A percentile compares a stretch with the other conserved stretches of the same genome.
These are phyloP conservation scores for Aureobasidium mangrovei DNA, from an alignment of 2,329 filamentous ascomycete genomes.

Conservation along the genomic window DNA sequence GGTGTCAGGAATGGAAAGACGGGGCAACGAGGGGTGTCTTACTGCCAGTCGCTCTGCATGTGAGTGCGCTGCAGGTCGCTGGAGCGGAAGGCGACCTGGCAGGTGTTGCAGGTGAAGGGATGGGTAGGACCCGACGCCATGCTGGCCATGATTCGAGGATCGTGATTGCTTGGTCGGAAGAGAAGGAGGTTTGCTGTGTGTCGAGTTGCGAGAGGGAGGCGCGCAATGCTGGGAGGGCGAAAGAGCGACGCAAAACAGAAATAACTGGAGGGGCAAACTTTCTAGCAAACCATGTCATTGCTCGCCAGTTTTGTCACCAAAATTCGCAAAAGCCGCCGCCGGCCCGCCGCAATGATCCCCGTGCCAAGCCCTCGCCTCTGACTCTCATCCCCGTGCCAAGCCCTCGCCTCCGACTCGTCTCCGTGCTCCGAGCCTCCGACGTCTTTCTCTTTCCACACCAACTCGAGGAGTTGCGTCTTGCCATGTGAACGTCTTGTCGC, in stretches of 20 bases:
- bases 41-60: constrained; percentile 99
- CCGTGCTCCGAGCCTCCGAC: background rate
- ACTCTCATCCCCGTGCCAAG: background rate
- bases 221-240: background rate
- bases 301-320: background rate
- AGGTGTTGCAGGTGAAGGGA: constrained; percentile 97
- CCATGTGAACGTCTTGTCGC: background rate
- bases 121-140: constrained; percentile 41
- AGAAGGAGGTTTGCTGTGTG: background rate
- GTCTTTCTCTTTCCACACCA: too few relatives aligned
- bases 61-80: constrained; percentile 88
- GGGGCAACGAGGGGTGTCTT: constrained; percentile 36
- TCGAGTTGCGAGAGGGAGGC: background rate
- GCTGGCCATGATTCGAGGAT: background rate
- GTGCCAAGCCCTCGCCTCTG: background rate
- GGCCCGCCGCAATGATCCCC: background rate
- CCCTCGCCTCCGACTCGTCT: background rate
- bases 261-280: constrained; percentile 12
- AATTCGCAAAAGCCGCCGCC: too few relatives aligned
- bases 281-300: constrained; percentile 2
- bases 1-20: background rate
- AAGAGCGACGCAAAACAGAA: constrained; percentile 1
- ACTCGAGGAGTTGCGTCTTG: too few relatives aligned
- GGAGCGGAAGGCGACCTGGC: constrained; percentile 90
- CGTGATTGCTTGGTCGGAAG: background rate